Base-by-base conservation (phyloP, 2,329 filamentous ascomycete species). In the Fusarium cyanostomum region DNA sequence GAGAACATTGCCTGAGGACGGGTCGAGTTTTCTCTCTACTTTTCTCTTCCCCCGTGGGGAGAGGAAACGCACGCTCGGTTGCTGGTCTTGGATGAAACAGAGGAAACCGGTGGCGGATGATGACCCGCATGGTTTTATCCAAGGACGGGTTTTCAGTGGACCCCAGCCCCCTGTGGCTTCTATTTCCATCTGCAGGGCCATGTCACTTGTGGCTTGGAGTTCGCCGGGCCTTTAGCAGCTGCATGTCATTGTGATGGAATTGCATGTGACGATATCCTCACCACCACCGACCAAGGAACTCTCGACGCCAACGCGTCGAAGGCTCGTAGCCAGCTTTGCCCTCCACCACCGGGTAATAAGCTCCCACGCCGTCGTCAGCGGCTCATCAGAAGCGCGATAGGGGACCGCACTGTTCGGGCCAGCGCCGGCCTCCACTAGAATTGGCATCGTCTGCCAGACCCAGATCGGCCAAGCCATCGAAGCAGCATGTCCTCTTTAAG, bases 401-500 rank as follows among this genome's bases (percentile, higher is more conserved):
- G 51, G 41, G 43, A 50, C 52, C 46, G 62, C 41, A 66, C 54
- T 38, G 16, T 24, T 60, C 56, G 49, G 56, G 46, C 45, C 51
- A 48, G 51, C 35, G 57, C 52, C 45, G 53, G 51, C 53, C 45
- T 55, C 58, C 60, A 59, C 62, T 68, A 61, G 62, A 70, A 48
- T 43, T 71, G 63, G 67, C 56, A 67, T 56, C 50, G 43, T 42
- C 42, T 54, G 52, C 39, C 54, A 61, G 52, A 62, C 45, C 35
- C 46, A 43, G 39, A 35, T 42, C 59, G 48, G 21, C 21, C 21
- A 46, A 43, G 24, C 11, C 49, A 55, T 42, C 53, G 35, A 57
- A 48, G 37, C 43, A 65, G 62, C 42, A 74, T 74, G 72, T 46
- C 64, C 56, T 70, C 72, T 43, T 70, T 74, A 52, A 74, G 72